Evolutionary conservation across 495 filamentous ascomycete genomes (phyloP).

Genomic region (Aspergillus sclerotioniger): DNA sequence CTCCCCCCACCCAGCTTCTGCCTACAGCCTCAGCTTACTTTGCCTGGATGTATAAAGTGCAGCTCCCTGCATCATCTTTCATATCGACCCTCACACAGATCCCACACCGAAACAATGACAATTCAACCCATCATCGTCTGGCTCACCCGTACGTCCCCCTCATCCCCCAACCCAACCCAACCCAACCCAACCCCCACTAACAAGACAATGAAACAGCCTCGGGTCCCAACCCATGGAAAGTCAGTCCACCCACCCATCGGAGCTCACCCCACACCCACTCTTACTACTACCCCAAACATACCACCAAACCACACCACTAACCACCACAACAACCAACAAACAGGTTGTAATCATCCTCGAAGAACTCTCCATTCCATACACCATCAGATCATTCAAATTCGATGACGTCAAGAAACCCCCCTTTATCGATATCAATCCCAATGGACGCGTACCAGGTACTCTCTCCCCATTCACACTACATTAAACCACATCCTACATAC

Average conservation of each 20-base stretch:
- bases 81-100: not conserved
- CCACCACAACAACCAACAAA: not conserved
- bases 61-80: not conserved
- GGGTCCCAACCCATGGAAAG: not conserved
- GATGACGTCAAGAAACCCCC: slow-evolving; percentile 3
- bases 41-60: too few species aligned
- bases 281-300: too few species aligned
- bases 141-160: not conserved
- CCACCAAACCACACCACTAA: not conserved
- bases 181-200: not conserved
- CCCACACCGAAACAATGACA: not conserved
- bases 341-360: slow-evolving; percentile 3
- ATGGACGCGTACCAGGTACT: slow-evolving; percentile 4
- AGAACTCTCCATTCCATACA: slow-evolving; percentile 3
- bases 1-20: too few species aligned
- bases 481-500: not conserved
- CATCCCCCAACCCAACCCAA: not conserved
- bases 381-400: not conserved
- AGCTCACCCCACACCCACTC: too few species aligned
- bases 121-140: not conserved
- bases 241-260: not conserved
- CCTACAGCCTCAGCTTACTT: too few species aligned
- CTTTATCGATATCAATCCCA: slow-evolving; percentile 7
- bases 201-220: not conserved
- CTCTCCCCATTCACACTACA: not conserved